These are phyloP conservation scores for Tagetes erecta DNA, from an alignment of 129 eudicot genomes.

Conservation along the genomic window DNA sequence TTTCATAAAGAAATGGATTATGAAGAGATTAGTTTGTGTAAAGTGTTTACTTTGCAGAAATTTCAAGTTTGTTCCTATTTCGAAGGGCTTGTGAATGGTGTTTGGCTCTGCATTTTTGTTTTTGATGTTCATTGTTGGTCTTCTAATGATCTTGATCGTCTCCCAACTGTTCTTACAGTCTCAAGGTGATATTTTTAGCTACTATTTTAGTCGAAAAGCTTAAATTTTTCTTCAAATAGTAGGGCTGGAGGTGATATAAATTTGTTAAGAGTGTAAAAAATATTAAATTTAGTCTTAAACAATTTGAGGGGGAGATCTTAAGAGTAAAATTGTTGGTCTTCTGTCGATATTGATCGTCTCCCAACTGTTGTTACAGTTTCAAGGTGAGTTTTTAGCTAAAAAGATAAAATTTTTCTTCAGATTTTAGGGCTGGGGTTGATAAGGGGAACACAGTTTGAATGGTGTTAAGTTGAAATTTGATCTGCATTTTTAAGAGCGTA, in stretches of 20 bases:
- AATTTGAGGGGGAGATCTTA: too few relatives aligned
- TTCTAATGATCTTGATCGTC: constrained; percentile 30
- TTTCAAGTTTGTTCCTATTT: constrained; percentile 38
- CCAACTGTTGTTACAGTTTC: constrained; percentile 44
- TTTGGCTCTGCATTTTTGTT: constrained; percentile 55
- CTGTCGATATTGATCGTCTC: constrained; percentile 32
- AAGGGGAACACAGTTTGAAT: too few relatives aligned
- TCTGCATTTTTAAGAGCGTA: too few relatives aligned
- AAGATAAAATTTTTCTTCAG: too few relatives aligned
- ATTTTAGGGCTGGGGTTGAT: too few relatives aligned
- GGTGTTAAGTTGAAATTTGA: too few relatives aligned
- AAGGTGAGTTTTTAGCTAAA: constrained; percentile 28
- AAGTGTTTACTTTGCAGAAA: constrained; percentile 39
- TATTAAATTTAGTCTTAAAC: too few relatives aligned
- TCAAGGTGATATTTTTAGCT: constrained; percentile 32
- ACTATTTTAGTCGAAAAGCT: too few relatives aligned
- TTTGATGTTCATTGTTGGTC: constrained; percentile 29
- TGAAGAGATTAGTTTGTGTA: constrained; percentile 41
- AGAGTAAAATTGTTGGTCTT: constrained; percentile 7
- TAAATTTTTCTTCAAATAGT: too few relatives aligned
- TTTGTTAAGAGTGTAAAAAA: too few relatives aligned
- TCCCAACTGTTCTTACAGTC: constrained; percentile 45
- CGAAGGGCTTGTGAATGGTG: constrained; percentile 51
- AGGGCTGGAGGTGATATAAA: too few relatives aligned
- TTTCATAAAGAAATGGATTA: constrained; percentile 42